These are phyloP conservation scores for Eutypa lata DNA, from an alignment of 2,329 filamentous ascomycete genomes.

Conservation along the genomic window DNA sequence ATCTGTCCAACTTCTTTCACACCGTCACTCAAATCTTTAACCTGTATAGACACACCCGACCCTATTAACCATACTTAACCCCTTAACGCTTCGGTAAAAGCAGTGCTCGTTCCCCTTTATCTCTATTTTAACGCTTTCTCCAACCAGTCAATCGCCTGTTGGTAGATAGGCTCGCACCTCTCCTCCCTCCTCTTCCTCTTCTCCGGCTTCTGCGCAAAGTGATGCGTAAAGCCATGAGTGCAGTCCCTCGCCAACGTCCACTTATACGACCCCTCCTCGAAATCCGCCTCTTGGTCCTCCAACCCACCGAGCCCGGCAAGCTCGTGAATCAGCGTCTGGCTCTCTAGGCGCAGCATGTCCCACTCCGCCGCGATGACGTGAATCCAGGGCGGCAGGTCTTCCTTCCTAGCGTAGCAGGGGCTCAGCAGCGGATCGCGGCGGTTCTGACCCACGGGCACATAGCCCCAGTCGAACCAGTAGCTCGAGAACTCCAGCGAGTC, in stretches of 20 bases:
- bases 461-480: slow-evolving; percentile 31
- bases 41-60: too few species aligned
- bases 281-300: background rate
- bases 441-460: slow-evolving; percentile 29
- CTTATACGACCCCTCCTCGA: background rate
- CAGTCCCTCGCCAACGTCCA: slow-evolving; percentile 7
- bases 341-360: slow-evolving; percentile 32
- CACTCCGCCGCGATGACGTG: slow-evolving; percentile 36
- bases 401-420: slow-evolving; percentile 28
- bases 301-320: slow-evolving; percentile 2
- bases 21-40: too few species aligned
- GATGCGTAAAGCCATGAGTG: slow-evolving; percentile 6
- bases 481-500: slow-evolving; percentile 15
- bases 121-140: slow-evolving; percentile 1
- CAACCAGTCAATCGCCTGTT: slow-evolving; percentile 4
- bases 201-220: slow-evolving; percentile 5
- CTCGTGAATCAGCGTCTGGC: slow-evolving; percentile 2
- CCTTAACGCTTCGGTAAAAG: too few species aligned
- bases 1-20: too few species aligned
- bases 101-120: too few species aligned
- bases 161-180: slow-evolving; percentile 5
- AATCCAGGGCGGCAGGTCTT: slow-evolving; percentile 30
- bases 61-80: too few species aligned
- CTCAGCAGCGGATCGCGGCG: slow-evolving; percentile 31
- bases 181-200: slow-evolving; percentile 2